Base-by-base conservation (phyloP, 169 alveolate species). In the Plasmodium ovale region DNA sequence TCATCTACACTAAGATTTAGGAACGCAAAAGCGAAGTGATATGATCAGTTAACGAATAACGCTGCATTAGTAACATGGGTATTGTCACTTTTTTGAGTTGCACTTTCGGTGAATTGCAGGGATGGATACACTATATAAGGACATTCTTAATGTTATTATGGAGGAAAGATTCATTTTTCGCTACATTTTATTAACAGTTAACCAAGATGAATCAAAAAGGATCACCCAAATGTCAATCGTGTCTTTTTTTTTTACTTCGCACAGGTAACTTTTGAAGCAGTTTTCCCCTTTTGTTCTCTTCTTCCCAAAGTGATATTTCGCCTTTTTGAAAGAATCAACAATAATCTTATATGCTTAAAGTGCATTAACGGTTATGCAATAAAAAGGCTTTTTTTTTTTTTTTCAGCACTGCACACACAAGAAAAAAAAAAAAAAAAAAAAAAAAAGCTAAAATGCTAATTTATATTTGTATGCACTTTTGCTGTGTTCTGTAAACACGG, bases 341-440 rank as follows among this genome's bases (percentile, higher is more conserved):
- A 39, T 39, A 9, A 6, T 5, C 51, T 39, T 39, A 9, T 39
- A 39, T 6, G 9, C 9, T 6, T 6, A 39, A 39, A 39, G 51
- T 39, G 51, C 51, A 39, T 39, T 39, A 39, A 39, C 51, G n/a
- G 51, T 39, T 39, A n/a, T n/a, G n/a, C n/a, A n/a, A n/a, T n/a
- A n/a, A n/a, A n/a, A n/a, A n/a, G n/a, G n/a, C n/a, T n/a, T n/a
- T 39, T 39, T 39, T 39, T 39, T 9, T 39, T 39, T 39, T 6
- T 6, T 39, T 39, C 9, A 39, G 9, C 5, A 5, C 5, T 9
- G 51, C 51, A 39, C 51, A 39, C 51, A 39, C 51, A 51, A 51
- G 60, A 51, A 51, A 51, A 51, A 10, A 51, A 51, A 51, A 51
- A 51, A 51, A 51, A 51, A 51, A 51, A n/a, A 51, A 10, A 51